Percentiles rank a stretch among this genome's conserved stretches.
Evolutionary conservation across 495 filamentous ascomycete genomes (phyloP).

Genomic region (Talaromyces stipitatus): DNA sequence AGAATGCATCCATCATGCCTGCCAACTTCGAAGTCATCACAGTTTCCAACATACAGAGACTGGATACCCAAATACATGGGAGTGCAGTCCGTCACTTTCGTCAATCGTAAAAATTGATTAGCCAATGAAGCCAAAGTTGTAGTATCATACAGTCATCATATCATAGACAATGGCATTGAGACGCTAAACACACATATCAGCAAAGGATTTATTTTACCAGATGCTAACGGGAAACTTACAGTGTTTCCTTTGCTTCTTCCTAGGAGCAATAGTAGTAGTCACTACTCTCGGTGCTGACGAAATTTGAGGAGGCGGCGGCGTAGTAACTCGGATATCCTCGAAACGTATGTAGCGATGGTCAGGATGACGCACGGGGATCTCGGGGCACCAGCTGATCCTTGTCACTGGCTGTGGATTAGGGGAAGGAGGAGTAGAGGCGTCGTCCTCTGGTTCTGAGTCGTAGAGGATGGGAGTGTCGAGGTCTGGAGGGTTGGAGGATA

Average conservation of each 20-base stretch:
- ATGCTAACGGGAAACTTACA: neutral
- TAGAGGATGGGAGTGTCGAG: slow-evolving; percentile 2
- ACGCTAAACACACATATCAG: neutral
- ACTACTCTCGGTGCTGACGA: neutral
- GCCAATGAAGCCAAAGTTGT: neutral
- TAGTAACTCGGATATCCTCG: neutral
- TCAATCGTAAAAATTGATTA: neutral
- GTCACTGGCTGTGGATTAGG: neutral
- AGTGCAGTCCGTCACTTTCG: neutral
- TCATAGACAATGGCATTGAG: neutral
- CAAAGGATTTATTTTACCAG: neutral
- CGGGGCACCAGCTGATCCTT: neutral
- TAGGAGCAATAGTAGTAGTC: neutral
- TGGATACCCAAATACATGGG: neutral
- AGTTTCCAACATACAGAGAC: neutral
- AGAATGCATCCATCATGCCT: neutral
- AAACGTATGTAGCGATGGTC: neutral
- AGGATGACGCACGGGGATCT: neutral
- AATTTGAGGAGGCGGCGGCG: neutral
- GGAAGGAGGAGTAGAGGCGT: neutral
- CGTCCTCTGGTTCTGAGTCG: no score
- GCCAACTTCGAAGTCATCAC: neutral
- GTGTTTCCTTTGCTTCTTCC: neutral
- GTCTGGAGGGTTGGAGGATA: slow-evolving; percentile 5
- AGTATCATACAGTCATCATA: neutral